phyloP scores from a whole-genome alignment of 1,284 basidiomycete species.

The Cutaneotrichosporon spelunceum region DNA sequence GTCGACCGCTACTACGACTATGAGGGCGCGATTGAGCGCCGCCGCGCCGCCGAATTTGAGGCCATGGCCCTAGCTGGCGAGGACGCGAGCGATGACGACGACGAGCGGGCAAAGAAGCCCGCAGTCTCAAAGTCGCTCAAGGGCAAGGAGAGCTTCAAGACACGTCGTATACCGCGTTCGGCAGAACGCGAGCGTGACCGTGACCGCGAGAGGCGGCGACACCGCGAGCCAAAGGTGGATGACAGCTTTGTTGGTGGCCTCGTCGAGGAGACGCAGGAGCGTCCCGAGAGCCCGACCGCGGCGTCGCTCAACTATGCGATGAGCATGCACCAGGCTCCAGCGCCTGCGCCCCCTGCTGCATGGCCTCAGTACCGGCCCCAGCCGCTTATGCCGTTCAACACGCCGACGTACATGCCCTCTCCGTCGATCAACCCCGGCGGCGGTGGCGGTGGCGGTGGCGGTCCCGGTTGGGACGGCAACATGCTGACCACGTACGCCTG shows the following conservation, averaged over 20 bases:
- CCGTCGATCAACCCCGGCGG: not conserved
- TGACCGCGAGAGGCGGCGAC: not conserved
- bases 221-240: conserved; percentile 15
- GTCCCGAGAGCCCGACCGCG: not conserved
- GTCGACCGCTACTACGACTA: conserved; percentile 51
- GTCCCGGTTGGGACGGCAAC: conserved; percentile 32
- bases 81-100: conserved; percentile 47
- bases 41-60: conserved; percentile 49
- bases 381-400: conserved; percentile 9
- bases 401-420: conserved; percentile 4
- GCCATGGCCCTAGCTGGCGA: conserved; percentile 45
- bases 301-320: conserved; percentile 22
- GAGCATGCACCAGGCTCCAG: conserved; percentile 8
- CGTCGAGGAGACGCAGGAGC: conserved; percentile 14
- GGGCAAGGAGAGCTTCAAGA: conserved; percentile 47
- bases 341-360: conserved; percentile 1
- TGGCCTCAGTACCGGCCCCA: not conserved
- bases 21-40: conserved; percentile 49
- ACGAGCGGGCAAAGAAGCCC: conserved; percentile 25
- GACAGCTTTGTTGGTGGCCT: conserved; percentile 40
- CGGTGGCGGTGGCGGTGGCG: not conserved
- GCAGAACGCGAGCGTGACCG: conserved; percentile 9
- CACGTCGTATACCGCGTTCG: conserved; percentile 16
- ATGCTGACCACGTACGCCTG: conserved; percentile 45
- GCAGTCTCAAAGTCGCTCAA: conserved; percentile 33